Evolutionary conservation across 1,284 basidiomycete genomes (phyloP).

Genomic region (Sanghuangporus weigelae): DNA sequence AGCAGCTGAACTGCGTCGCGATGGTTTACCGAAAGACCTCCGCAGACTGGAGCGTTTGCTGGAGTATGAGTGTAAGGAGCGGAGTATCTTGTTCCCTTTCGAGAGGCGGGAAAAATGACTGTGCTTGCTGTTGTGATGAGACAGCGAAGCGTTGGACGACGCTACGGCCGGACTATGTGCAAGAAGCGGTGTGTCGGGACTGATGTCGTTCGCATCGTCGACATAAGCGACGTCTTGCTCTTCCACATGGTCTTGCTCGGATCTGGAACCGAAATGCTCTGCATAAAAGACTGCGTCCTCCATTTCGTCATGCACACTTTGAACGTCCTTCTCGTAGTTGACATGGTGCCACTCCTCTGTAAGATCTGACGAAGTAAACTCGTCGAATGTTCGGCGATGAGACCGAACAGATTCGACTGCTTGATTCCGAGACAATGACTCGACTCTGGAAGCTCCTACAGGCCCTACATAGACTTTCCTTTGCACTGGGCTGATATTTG

Average conservation of each 20-base stretch:
- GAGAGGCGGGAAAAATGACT: neutral
- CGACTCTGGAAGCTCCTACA: neutral
- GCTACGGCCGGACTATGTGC: slow-evolving; percentile 9
- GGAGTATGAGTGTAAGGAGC: slow-evolving; percentile 7
- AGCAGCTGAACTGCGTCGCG: neutral
- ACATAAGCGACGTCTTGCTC: neutral
- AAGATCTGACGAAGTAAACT: neutral
- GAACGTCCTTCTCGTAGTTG: neutral
- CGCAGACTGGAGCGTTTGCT: slow-evolving; percentile 5
- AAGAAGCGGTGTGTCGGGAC: slow-evolving; percentile 7
- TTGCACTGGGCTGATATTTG: neutral
- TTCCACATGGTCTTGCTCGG: neutral
- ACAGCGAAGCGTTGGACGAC: slow-evolving; percentile 8
- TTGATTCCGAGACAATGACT: neutral
- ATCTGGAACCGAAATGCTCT: slow-evolving; percentile 1
- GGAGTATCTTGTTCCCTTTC: slow-evolving; percentile 13
- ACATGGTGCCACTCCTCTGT: neutral
- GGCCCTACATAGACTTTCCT: neutral
- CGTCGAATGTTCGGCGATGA: neutral
- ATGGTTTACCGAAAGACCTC: slow-evolving; percentile 2
- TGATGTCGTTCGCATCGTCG: neutral
- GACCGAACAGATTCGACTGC: neutral
- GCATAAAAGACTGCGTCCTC: slow-evolving; percentile 9
- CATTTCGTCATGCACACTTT: neutral
- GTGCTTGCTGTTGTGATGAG: neutral